Evolutionary conservation across 805 yeast species (phyloP).

Genomic region (Debaryomyces castellii): DNA sequence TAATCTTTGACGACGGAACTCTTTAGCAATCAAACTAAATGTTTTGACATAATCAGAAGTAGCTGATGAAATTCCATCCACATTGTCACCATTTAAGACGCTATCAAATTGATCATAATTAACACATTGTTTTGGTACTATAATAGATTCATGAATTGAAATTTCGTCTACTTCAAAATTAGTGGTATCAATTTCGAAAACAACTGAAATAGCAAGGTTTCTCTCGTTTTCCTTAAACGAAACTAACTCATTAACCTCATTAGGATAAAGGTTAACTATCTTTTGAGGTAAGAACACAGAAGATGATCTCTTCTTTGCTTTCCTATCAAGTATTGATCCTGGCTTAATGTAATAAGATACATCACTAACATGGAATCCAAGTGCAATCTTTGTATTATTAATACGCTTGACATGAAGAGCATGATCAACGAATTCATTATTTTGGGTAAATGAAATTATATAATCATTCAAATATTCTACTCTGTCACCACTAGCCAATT

Average conservation of each 20-base stretch:
- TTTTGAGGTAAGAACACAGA: constrained; percentile 86
- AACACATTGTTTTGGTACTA: constrained; percentile 62
- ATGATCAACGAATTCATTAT: constrained; percentile 63
- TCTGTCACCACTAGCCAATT: constrained; percentile 40
- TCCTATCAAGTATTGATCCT: constrained; percentile 79
- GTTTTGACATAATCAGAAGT: constrained; percentile 67
- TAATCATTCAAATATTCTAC: constrained; percentile 58
- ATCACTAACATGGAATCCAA: constrained; percentile 87
- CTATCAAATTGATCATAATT: constrained; percentile 55
- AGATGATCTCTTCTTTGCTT: constrained; percentile 86
- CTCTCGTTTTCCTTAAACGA: constrained; percentile 62
- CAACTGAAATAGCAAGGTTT: constrained; percentile 71
- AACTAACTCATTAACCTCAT: constrained; percentile 54
- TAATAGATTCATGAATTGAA: constrained; percentile 70
- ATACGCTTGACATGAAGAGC: constrained; percentile 77
- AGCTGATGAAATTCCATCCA: constrained; percentile 44
- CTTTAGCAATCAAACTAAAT: constrained; percentile 61
- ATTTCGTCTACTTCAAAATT: constrained; percentile 72
- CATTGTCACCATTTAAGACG: constrained; percentile 36
- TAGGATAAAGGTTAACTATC: constrained; percentile 66
- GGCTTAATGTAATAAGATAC: constrained; percentile 68
- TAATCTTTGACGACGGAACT: constrained; percentile 68
- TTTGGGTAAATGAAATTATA: constrained; percentile 61
- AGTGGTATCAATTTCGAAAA: constrained; percentile 74
- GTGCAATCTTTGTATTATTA: constrained; percentile 60